A percentile compares a stretch with the other conserved stretches of the same genome.
Evolutionary conservation across 331 rosid genomes (phyloP).

Genomic region (Prunus yedoensis): DNA sequence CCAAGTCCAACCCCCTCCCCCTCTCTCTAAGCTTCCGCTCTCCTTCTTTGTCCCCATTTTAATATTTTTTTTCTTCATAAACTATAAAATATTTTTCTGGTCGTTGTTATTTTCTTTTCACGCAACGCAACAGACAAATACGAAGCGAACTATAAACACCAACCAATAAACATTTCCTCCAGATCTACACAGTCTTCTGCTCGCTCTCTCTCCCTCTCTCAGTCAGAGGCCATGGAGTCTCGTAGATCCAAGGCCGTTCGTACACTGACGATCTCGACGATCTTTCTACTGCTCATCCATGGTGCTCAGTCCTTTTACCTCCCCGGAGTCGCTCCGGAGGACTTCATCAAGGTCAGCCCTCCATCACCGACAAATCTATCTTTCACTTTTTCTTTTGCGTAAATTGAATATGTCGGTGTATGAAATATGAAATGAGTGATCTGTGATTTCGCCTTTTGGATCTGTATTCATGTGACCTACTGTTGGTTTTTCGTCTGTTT

Average conservation of each 20-base stretch:
- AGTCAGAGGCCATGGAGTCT: slow-evolving; percentile 81
- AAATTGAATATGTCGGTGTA: neutral
- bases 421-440: slow-evolving; percentile 17
- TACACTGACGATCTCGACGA: slow-evolving; percentile 25
- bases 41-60: neutral
- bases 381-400: neutral
- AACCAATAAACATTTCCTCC: slow-evolving; percentile 1
- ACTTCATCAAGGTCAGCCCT: slow-evolving; percentile 65
- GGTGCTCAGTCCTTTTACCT: slow-evolving; percentile 72
- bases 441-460: slow-evolving; percentile 35
- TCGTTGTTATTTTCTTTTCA: neutral
- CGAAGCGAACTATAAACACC: slow-evolving; percentile 16
- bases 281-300: slow-evolving; percentile 55
- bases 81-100: neutral
- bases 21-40: neutral
- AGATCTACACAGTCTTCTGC: slow-evolving; percentile 3
- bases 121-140: slow-evolving; percentile 17
- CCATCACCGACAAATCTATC: neutral
- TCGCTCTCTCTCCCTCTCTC: slow-evolving; percentile 20
- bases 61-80: neutral
- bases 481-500: slow-evolving; percentile 18
- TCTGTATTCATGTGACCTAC: slow-evolving; percentile 36
- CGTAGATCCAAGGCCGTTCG: slow-evolving; percentile 44
- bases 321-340: slow-evolving; percentile 97
- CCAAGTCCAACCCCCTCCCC: slow-evolving; percentile 5